Base-by-base conservation (phyloP, 805 yeast genomes). In the Lachancea sp. region DNA sequence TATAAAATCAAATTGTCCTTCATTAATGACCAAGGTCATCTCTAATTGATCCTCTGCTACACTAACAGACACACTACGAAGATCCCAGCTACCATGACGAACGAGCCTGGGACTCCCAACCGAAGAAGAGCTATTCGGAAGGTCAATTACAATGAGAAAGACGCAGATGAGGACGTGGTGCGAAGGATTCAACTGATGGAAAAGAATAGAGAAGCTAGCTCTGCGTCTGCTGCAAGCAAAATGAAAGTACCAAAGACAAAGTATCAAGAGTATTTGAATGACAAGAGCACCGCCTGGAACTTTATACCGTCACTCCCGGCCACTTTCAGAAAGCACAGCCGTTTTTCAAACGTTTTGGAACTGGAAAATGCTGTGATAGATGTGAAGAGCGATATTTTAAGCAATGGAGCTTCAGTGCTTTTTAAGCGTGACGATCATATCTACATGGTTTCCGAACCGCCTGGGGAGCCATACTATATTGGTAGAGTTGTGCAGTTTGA, bases 391-490 rank as follows among this genome's bases (percentile, higher is more conserved):
- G 65, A 67, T 19, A 47, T 41, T 11, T 43, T 71, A 16, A 45
- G 44, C 15, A 53, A 52, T 26, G 32, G 44, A 0, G 55, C 49
- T 5, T 62, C 39, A 19, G 46, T 20, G 31, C 34, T 62, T 2
- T 30, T 69, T 9, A 53, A 52, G 37, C 51, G 57, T 34, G 57
- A 66, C 43, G 95, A 89, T 46, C 79, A 72, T 48, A 82, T 89
- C 9, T 89, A 85, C 60, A 79, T 90, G 80, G 74, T 90, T 11
- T 79, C 93, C 50, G 96, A 88, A 62, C 96, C 96, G 1, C 88
- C 96, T 0, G 93, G 95, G 2, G 96, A 88, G 56, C 97, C 98
- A 0, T 93, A 85, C 68, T 86, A 88, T 56, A 76, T 93, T 36
- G 98, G 95, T 1, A 71, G 91, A 35, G 73, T 91, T 33, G 76